phyloP scores from a whole-genome alignment of 2,329 filamentous ascomycete genomes.

The Sclerotinia subarctica region DNA sequence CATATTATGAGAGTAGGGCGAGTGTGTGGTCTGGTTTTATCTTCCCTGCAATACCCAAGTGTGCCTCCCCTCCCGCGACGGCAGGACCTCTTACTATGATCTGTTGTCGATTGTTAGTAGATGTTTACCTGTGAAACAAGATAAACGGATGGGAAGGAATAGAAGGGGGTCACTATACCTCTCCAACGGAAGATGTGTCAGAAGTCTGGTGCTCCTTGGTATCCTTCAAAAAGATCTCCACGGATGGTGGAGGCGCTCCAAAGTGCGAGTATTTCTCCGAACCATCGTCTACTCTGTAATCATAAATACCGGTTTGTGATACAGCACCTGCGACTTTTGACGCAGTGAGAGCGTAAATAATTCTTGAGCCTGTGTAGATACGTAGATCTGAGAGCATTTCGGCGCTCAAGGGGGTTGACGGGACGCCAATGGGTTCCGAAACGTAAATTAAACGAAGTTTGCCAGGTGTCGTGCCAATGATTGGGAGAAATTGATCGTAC shows the following conservation, averaged over 20 bases:
- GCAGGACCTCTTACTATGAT: constrained; percentile 70
- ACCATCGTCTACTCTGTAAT: constrained; percentile 63
- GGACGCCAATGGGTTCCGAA: constrained; percentile 66
- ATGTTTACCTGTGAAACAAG: constrained; percentile 19
- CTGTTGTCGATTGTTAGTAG: constrained; percentile 41
- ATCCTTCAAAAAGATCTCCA: constrained; percentile 74
- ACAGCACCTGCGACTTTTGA: constrained; percentile 83
- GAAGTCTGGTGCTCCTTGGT: constrained; percentile 58
- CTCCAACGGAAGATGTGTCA: constrained; percentile 59
- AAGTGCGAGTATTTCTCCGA: constrained; percentile 60
- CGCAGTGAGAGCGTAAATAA: constrained; percentile 82
- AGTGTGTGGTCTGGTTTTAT: constrained; percentile 73
- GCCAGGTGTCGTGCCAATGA: constrained; percentile 60
- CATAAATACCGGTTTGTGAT: constrained; percentile 82
- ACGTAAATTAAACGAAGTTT: constrained; percentile 80
- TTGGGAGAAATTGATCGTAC: constrained; percentile 57
- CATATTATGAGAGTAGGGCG: constrained; percentile 40
- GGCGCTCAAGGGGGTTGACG: constrained; percentile 62
- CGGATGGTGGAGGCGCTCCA: constrained; percentile 73
- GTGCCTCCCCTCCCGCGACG: constrained; percentile 65
- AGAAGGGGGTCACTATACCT: constrained; percentile 48
- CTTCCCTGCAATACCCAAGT: constrained; percentile 60
- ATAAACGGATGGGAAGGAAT: neutral
- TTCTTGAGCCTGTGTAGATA: constrained; percentile 72
- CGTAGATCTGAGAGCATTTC: constrained; percentile 74